Evolutionary conservation across 2,329 filamentous ascomycete genomes (phyloP).

Genomic region (Nemania sp.): DNA sequence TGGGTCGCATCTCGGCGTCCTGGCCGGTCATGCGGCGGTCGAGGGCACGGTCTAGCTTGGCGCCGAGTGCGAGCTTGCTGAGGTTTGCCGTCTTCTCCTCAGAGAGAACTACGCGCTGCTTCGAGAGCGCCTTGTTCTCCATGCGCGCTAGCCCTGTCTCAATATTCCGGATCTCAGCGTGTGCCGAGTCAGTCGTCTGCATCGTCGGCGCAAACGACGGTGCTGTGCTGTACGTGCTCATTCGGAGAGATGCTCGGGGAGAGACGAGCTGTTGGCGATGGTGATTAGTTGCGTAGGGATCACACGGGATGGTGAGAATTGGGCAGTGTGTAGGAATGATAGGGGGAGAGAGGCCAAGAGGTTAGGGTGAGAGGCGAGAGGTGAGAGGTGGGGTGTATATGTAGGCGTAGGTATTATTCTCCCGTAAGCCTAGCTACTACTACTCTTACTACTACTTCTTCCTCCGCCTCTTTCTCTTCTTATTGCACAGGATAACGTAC

Average conservation of each 20-base stretch:
- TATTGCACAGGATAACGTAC: conserved; percentile 55
- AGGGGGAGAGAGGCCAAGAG: neutral
- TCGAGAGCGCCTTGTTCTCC: conserved; percentile 85
- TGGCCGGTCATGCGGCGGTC: conserved; percentile 87
- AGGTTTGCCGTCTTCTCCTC: conserved; percentile 85
- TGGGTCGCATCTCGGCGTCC: conserved; percentile 83
- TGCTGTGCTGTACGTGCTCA: conserved; percentile 70
- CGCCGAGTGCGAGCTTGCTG: conserved; percentile 87
- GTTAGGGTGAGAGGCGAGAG: conserved; percentile 16
- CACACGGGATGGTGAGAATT: neutral
- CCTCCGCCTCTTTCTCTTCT: too few relatives aligned
- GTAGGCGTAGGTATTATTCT: neutral
- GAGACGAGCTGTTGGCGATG: conserved; percentile 44
- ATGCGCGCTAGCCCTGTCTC: conserved; percentile 85
- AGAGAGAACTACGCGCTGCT: conserved; percentile 83
- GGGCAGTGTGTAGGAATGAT: neutral
- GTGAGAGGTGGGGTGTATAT: conserved; percentile 7
- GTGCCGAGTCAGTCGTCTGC: conserved; percentile 65
- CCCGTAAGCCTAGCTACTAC: neutral
- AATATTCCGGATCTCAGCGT: conserved; percentile 74
- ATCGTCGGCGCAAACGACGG: conserved; percentile 71
- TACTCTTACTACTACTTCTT: too few relatives aligned
- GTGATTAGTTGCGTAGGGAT: neutral
- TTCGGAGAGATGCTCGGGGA: conserved; percentile 67
- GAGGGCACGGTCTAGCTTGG: conserved; percentile 90